Evolutionary conservation across 192 early-diverging fungal genomes (phyloP).

Genomic region (Coemansia sp.): DNA sequence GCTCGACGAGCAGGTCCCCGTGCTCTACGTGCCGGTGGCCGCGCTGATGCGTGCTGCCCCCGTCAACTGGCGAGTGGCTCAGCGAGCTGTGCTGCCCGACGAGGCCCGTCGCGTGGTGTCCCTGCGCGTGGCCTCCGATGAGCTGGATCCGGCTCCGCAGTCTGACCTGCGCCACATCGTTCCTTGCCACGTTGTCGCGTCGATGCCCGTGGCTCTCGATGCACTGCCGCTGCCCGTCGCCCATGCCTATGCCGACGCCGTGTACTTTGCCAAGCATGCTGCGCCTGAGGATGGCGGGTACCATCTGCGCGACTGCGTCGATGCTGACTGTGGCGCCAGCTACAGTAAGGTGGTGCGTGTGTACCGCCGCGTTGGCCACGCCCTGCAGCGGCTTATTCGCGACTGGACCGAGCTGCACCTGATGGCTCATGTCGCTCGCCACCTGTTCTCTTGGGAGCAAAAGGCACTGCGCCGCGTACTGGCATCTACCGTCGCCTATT

Average conservation of each 20-base stretch:
- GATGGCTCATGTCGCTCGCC: slow-evolving; percentile 48
- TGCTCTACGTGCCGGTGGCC: slow-evolving; percentile 40
- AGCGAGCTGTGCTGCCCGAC: slow-evolving; percentile 37
- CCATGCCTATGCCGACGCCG: slow-evolving; percentile 38
- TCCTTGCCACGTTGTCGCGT: slow-evolving; percentile 49
- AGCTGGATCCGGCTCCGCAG: slow-evolving; percentile 22
- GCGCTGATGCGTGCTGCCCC: slow-evolving; percentile 51
- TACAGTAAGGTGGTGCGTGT: slow-evolving; percentile 47
- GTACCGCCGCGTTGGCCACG: slow-evolving; percentile 42
- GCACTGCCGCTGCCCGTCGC: slow-evolving; percentile 33
- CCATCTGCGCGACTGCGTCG: slow-evolving; percentile 12
- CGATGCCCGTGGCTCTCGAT: slow-evolving; percentile 42
- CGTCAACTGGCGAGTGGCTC: slow-evolving; percentile 50
- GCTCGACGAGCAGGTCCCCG: slow-evolving; percentile 52
- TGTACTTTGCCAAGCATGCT: slow-evolving; percentile 42
- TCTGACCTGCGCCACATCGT: slow-evolving; percentile 32
- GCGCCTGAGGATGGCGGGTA: slow-evolving; percentile 39
- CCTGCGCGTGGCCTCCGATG: slow-evolving; percentile 47
- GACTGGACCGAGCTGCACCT: slow-evolving; percentile 54
- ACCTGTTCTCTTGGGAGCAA: slow-evolving; percentile 48
- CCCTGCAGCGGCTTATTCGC: slow-evolving; percentile 44
- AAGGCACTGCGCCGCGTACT: slow-evolving; percentile 33
- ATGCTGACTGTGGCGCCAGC: slow-evolving; percentile 8
- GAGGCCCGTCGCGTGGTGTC: slow-evolving; percentile 52
- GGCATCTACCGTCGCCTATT: slow-evolving; percentile 37